Evolutionary conservation across 164 flowering plant genomes (phyloP).

Genomic region (Liquidambar formosana): DNA sequence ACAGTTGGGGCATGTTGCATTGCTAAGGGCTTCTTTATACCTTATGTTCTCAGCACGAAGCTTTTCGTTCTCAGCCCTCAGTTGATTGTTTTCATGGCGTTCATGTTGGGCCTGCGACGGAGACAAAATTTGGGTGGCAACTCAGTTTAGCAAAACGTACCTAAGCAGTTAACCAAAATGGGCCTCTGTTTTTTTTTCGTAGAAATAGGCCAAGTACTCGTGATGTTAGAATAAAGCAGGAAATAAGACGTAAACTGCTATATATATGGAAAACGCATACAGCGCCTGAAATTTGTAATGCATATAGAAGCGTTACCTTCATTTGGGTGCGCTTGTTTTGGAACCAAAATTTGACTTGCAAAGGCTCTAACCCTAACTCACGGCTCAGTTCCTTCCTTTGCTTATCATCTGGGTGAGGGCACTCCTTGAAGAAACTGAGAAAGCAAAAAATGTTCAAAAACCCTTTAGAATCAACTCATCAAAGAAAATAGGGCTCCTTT

Average conservation of each 20-base stretch:
- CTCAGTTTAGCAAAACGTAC: no score
- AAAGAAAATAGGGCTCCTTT: no score
- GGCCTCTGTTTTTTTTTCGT: no score
- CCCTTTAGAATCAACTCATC: not conserved
- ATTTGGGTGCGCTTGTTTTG: constrained; percentile 96
- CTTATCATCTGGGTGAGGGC: constrained; percentile 96
- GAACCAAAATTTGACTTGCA: constrained; percentile 95
- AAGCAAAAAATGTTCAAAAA: not conserved
- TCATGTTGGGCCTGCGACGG: constrained; percentile 77
- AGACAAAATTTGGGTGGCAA: not conserved
- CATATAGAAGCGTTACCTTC: constrained; percentile 53
- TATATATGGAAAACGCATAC: no score
- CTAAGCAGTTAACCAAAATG: no score
- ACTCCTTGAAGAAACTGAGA: constrained; percentile 78
- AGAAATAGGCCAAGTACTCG: no score
- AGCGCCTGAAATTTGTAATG: no score
- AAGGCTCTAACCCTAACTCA: constrained; percentile 71
- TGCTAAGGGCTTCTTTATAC: constrained; percentile 73
- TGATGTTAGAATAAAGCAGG: no score
- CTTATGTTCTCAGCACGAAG: constrained; percentile 79
- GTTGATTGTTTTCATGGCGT: constrained; percentile 67
- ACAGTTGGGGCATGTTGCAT: constrained; percentile 80
- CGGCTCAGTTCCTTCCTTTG: constrained; percentile 89
- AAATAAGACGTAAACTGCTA: no score
- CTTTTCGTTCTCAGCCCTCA: constrained; percentile 80